These are phyloP conservation scores for Pleurostoma richardsiae DNA, from an alignment of 2,329 filamentous ascomycete species.

Conservation along the genomic window DNA sequence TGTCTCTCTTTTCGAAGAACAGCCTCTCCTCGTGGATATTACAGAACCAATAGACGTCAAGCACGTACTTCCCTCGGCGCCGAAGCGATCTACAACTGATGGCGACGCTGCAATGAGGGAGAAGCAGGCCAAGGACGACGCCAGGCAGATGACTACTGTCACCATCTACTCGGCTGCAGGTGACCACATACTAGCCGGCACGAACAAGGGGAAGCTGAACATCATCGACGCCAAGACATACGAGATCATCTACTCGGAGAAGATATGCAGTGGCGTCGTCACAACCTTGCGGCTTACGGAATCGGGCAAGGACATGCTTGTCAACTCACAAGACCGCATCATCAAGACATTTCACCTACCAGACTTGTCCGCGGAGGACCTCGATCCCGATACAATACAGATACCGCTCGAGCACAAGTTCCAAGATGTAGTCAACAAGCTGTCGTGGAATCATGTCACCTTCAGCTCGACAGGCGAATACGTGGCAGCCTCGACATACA, in stretches of 20 bases:
- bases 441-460: constrained; percentile 95
- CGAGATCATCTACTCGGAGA: constrained; percentile 83
- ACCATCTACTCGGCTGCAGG: constrained; percentile 83
- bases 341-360: constrained; percentile 90
- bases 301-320: constrained; percentile 81
- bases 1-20: constrained; percentile 88
- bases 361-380: constrained; percentile 61
- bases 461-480: constrained; percentile 95
- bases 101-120: constrained; percentile 66
- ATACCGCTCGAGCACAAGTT: constrained; percentile 96
- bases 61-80: constrained; percentile 73
- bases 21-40: constrained; percentile 83
- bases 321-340: constrained; percentile 92
- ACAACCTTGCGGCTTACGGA: constrained; percentile 79
- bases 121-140: constrained; percentile 86
- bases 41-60: constrained; percentile 66
- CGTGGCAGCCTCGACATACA: constrained; percentile 92
- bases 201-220: constrained; percentile 93
- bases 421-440: constrained; percentile 90
- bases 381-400: constrained; percentile 81
- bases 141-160: constrained; percentile 90
- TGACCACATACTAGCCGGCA: constrained; percentile 85
- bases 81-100: constrained; percentile 67
- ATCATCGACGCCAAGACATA: constrained; percentile 81
- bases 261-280: constrained; percentile 81